Base-by-base conservation (phyloP, 2,329 filamentous ascomycete species). In the Fusarium sp. region DNA sequence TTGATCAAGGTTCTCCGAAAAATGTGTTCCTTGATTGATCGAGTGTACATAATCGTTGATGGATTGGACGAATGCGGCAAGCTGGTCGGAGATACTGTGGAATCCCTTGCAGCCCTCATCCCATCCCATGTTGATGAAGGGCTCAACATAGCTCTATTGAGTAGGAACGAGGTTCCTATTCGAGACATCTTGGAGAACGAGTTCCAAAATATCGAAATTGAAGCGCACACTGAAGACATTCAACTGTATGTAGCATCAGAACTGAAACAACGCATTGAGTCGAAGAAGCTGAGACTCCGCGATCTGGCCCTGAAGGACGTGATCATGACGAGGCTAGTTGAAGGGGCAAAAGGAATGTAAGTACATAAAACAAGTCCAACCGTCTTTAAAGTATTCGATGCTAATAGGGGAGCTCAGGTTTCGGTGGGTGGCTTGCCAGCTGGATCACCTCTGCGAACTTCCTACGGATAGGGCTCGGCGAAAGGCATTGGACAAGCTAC, bases 341-440 rank as follows among this genome's bases (percentile, higher is more conserved):
- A 17, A 7, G 45, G 33, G 6, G 67, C 37, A 1, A 59, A 66
- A 14, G 68, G 65, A 38, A 72, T 72, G 70, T 72, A 6, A 40
- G 70, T 61, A 1, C 4, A 5, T 7, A 0, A 27, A 11, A 4
- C 2, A n/a, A 38, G 5, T 11, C 2, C 2, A 15, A 11, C 1
- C 22, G 27, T 2, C 6, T 25, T 12, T 2, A 12, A 11, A 3
- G 2, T 11, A 4, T 38, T 14, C 17, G 6, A 7, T 0, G 27
- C 47, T 52, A 11, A 52, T 27, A 14, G 3, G 4, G 1, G 17
- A 14, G 6, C 4, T 12, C 3, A 71, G 70, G 70, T 72, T 72
- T 30, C 68, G 68, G 0, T 72, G 68, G 70, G 70, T 64, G 15
- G n/a, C 33, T 5, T 72, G 70, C 12, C 70, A 72, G 9, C n/a